Evolutionary conservation across 75 land plant species (phyloP).

Genomic region (Pinus tabuliformis): DNA sequence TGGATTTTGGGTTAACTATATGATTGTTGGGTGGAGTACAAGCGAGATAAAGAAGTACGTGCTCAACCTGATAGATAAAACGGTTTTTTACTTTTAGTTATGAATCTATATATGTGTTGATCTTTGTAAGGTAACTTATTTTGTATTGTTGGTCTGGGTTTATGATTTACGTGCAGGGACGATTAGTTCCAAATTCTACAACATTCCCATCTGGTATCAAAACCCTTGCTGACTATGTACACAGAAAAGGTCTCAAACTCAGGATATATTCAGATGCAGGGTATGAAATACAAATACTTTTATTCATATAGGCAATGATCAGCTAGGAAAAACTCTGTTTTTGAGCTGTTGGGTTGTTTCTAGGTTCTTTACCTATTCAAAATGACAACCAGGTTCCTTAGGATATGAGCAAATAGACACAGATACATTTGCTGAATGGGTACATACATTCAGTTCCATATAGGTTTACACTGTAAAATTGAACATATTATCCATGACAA

Average conservation of each 20-base stretch:
- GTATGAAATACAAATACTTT: constrained; percentile 2
- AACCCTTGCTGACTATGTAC: constrained; percentile 30
- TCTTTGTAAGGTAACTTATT: neutral
- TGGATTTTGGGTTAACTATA: no score
- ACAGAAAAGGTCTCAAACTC: constrained; percentile 26
- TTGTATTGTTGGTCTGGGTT: neutral
- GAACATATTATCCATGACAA: no score
- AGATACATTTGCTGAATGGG: constrained; percentile 85
- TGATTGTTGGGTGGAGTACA: no score
- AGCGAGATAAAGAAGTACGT: no score
- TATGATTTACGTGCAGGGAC: neutral
- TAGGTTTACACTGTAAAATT: no score
- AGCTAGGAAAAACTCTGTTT: neutral
- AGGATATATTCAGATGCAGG: constrained; percentile 39
- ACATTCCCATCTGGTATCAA: no score
- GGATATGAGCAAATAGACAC: constrained; percentile 86
- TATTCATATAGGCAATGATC: neutral
- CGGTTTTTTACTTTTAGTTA: no score
- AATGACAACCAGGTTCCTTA: constrained; percentile 78
- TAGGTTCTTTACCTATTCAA: constrained; percentile 54
- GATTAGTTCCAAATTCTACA: constrained; percentile 10
- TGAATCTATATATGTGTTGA: neutral
- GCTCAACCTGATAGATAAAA: no score
- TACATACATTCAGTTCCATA: constrained; percentile 3
- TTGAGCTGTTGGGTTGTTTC: neutral